Base-by-base conservation (phyloP, 805 yeast genomes). In the Kazachstania psychrophila region DNA sequence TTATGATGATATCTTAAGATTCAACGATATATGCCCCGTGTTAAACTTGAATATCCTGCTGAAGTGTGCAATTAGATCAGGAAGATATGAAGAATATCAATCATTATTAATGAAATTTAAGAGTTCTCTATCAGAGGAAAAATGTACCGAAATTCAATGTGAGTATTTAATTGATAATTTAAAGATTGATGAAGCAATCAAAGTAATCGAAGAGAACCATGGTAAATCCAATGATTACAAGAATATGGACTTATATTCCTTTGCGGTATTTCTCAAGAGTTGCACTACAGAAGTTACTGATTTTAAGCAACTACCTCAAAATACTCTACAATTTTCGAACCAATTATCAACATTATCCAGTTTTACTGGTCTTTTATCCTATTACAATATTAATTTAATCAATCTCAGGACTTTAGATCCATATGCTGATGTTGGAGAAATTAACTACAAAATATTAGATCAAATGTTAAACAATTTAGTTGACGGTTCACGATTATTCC, bases 391-490 rank as follows among this genome's bases (percentile, higher is more conserved):
- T 11, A 19, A 26, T 8, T 20, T 23, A 10, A 34, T 16, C 8
- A 8, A 20, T 5, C 12, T 20, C 6, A 16, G 25, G 4, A 19
- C 11, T 8, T 23, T 22, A n/a, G 5, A 12, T 5, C 5, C 22
- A 12, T 11, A n/a, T 19, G 18, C 14, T 12, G 13, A 28, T 15
- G 20, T 23, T 17, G 3, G 18, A 17, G 13, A 27, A 31, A 20
- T 36, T 27, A 35, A 39, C n/a, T 7, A 20, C 5, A 18, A 40
- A 14, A 13, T 34, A 9, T 39, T 47, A 22, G 46, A 46, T 18
- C 61, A 52, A 37, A 54, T 55, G 51, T 37, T 54, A 23, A 48
- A 55, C 34, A 54, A 56, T 35, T 24, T 55, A 16, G 28, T 45
- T 17, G 56, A 51, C 30, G 45, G 54, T 3, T 23, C 50, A 11